Evolutionary conservation across 2,329 filamentous ascomycete species (phyloP).

Genomic region (Endothia cerciana): DNA sequence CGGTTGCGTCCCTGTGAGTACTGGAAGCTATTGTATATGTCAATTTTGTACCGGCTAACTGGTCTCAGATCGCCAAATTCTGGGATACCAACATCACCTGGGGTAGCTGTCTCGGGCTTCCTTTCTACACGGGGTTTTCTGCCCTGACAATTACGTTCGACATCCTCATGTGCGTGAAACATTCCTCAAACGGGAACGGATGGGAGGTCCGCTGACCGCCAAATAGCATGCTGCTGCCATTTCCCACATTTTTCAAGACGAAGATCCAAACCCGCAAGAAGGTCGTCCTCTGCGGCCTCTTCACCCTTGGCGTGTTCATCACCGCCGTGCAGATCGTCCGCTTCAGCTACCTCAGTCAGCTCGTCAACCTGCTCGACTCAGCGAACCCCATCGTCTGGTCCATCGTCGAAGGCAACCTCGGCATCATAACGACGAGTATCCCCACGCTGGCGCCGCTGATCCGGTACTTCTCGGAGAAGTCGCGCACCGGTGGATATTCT

Average conservation of each 20-base stretch:
- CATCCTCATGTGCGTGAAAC: conserved; percentile 41
- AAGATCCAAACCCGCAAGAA: conserved; percentile 42
- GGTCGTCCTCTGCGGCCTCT: conserved; percentile 46
- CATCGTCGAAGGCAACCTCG: conserved; percentile 21
- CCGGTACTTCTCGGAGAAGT: conserved; percentile 9
- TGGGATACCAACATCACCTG: conserved; percentile 45
- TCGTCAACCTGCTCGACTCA: conserved; percentile 50
- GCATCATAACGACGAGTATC: conserved; percentile 22
- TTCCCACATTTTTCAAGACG: conserved; percentile 44
- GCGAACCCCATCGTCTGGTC: conserved; percentile 38
- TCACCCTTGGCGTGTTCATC: conserved; percentile 55
- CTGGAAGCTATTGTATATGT: conserved; percentile 15
- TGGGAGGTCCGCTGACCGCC: not conserved
- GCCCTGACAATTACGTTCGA: conserved; percentile 48
- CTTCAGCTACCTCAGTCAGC: conserved; percentile 50
- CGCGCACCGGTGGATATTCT: not conserved
- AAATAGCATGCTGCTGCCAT: conserved; percentile 45
- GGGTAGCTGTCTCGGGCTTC: conserved; percentile 45
- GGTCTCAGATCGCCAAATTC: conserved; percentile 33
- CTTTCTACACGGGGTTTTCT: conserved; percentile 48
- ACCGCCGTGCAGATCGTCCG: conserved; percentile 55
- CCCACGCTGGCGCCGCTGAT: conserved; percentile 11
- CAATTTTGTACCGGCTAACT: not conserved
- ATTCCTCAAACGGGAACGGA: not conserved
- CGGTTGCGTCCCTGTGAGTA: conserved; percentile 41